A percentile compares a stretch with the other conserved stretches of the same genome.
Evolutionary conservation across 2,329 filamentous ascomycete species (phyloP).

Genomic region (Coniochaeta hoffmannii): DNA sequence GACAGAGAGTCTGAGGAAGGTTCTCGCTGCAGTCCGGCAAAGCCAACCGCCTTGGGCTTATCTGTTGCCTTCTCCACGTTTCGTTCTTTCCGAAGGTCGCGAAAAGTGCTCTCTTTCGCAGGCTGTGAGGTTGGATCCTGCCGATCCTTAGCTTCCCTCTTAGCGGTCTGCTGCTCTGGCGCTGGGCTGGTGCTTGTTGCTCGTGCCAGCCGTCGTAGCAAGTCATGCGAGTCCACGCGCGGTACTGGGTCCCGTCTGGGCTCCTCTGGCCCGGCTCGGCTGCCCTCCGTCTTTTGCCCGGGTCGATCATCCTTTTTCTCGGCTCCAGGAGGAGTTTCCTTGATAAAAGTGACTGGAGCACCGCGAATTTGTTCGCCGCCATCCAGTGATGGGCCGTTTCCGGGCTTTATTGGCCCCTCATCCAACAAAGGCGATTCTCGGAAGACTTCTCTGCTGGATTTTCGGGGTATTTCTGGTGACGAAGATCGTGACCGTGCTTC

Average conservation of each 20-base stretch:
- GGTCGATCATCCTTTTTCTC: not conserved
- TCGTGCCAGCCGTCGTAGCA: constrained; percentile 41
- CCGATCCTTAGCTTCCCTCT: constrained; percentile 2
- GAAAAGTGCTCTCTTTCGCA: constrained; percentile 4
- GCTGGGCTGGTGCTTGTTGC: constrained; percentile 38
- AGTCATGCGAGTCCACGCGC: constrained; percentile 36
- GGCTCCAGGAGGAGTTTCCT: not conserved
- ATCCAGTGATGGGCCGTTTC: not conserved
- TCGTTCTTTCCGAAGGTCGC: constrained; percentile 5
- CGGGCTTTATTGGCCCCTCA: constrained; percentile 1
- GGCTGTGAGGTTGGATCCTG: not conserved
- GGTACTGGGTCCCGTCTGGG: constrained; percentile 12
- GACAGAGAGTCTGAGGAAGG: constrained; percentile 38
- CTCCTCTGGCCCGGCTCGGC: not conserved
- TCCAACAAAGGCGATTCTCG: constrained; percentile 9
- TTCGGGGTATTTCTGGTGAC: constrained; percentile 31
- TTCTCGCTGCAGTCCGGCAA: constrained; percentile 33
- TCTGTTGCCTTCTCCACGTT: constrained; percentile 11
- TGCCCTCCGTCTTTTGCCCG: not conserved
- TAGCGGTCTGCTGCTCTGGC: constrained; percentile 13
- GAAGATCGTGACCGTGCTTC: constrained; percentile 30
- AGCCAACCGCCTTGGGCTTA: constrained; percentile 34
- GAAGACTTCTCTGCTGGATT: constrained; percentile 19
- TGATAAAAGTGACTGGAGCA: constrained; percentile 32
- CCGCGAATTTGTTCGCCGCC: constrained; percentile 28